Evolutionary conservation across 2,329 filamentous ascomycete genomes (phyloP).

Genomic region (Sarocladium brachiariae): DNA sequence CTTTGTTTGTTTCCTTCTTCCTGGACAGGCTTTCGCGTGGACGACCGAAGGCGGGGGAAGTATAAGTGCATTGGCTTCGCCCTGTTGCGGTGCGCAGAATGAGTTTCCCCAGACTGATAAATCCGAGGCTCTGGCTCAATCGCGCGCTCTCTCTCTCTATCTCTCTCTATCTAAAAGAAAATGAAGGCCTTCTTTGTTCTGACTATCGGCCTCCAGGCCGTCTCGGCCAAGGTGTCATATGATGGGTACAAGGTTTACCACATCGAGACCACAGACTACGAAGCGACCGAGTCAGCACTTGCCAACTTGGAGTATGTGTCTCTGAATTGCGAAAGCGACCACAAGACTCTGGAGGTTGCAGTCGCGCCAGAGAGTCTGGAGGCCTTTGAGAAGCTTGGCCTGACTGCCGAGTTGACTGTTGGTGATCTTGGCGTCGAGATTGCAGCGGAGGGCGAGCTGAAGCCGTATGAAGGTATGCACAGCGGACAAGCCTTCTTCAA

Average conservation of each 20-base stretch:
- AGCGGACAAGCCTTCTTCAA: too few species aligned
- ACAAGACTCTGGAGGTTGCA: constrained; percentile 19
- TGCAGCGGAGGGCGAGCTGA: constrained; percentile 16
- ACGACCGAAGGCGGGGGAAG: background rate
- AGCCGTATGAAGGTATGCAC: constrained; percentile 13
- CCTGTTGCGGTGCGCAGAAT: too few species aligned
- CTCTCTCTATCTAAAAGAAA: too few species aligned
- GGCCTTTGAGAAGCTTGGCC: constrained; percentile 17
- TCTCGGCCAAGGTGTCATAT: constrained; percentile 16
- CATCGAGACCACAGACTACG: constrained; percentile 16
- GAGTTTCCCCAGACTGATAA: background rate
- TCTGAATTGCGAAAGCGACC: constrained; percentile 18
- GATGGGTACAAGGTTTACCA: constrained; percentile 21
- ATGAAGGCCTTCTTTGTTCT: constrained; percentile 10
- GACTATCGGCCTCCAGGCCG: constrained; percentile 7
- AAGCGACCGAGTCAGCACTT: constrained; percentile 14
- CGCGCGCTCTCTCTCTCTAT: too few species aligned
- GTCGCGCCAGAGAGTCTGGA: constrained; percentile 18
- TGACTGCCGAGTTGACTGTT: constrained; percentile 17
- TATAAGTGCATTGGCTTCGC: too few species aligned
- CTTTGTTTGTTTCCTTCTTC: too few species aligned
- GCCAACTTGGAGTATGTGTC: constrained; percentile 17
- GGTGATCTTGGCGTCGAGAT: constrained; percentile 21
- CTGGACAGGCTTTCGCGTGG: too few species aligned
- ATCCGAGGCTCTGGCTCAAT: too few species aligned